Base-by-base conservation (phyloP, 2,329 filamentous ascomycete genomes). In the Sarocladium brachiariae region DNA sequence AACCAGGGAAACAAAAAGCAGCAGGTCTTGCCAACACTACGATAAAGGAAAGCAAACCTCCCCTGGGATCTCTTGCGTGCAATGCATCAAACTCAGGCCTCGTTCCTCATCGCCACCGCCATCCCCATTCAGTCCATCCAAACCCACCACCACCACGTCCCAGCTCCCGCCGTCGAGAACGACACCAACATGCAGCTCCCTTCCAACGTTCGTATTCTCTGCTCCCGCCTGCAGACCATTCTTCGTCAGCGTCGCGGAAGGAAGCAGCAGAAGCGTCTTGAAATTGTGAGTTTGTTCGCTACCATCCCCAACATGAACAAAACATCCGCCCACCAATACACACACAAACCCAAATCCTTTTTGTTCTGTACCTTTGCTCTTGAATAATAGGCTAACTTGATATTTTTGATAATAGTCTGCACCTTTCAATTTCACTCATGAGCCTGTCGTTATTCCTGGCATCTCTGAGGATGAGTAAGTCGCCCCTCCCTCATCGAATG, bases 391-490 rank as follows among this genome's bases (percentile, higher is more conserved):
- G n/a, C n/a, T n/a, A n/a, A n/a, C n/a, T n/a, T n/a, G n/a, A n/a
- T n/a, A n/a, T n/a, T n/a, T n/a, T n/a, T n/a, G 7, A 30, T 7
- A 30, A n/a, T 53, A 82, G 79, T 81, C 78, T 47, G 72, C 73
- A 9, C 80, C 80, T 0, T 83, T 78, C 64, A 71, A 81, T 61
- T 76, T 82, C 59, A 75, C 76, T 60, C 73, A 72, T 52, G 76
- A 80, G 59, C 65, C 70, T n/a, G 67, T 75, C 35, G 65, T 64
- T 38, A 65, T 83, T 13, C 77, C 77, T 2, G 80, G 79, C 34
- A 68, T 82, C 37, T 76, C 75, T 41, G 71, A 79, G 55, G 76
- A 81, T 57, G 78, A 84, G 78, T 82, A 71, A 64, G 78, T 68
- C 27, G 23, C 9, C 43, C 49, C 49, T 11, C 37, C 8, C 16